Conservation (phyloP, 257 asterid species). For the Solanum pimpinellifolium region DNA sequence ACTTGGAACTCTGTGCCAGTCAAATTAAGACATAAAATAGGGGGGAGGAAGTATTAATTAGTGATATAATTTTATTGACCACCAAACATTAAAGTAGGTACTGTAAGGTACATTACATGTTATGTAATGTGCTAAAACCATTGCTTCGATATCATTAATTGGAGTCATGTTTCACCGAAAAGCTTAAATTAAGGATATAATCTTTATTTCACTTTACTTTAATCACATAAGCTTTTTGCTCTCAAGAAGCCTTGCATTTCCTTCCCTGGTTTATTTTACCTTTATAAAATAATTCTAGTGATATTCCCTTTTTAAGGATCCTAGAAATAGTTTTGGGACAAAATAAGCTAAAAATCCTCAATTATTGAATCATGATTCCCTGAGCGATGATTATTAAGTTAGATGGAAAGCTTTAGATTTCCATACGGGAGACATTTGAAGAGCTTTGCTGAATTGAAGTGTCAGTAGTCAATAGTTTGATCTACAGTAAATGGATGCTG, state of each 20-base stretch:
- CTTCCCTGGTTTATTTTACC: not conserved
- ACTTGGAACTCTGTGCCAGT: not conserved
- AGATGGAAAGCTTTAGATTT: not conserved
- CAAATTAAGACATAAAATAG: not conserved
- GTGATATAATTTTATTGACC: not conserved
- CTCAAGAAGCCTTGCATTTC: not conserved
- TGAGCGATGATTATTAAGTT: not conserved
- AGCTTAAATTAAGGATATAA: not conserved
- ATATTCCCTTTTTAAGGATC: not conserved
- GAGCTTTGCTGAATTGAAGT: not conserved
- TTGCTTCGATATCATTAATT: not conserved
- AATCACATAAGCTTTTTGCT: not conserved
- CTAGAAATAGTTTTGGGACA: not conserved
- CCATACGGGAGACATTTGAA: not conserved
- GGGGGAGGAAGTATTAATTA: not conserved
- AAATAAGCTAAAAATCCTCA: not conserved
- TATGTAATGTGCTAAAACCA: not conserved
- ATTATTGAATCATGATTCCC: not conserved
- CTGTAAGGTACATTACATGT: not conserved
- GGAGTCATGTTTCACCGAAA: not conserved
- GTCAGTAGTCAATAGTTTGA: not conserved
- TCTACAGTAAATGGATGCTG: not conserved
- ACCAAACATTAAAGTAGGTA: not conserved
- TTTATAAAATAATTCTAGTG: not conserved
- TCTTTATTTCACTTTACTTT: not conserved